These are phyloP conservation scores for Aspergillus sclerotialis DNA, from an alignment of 2,329 filamentous ascomycete species.

Conservation along the genomic window DNA sequence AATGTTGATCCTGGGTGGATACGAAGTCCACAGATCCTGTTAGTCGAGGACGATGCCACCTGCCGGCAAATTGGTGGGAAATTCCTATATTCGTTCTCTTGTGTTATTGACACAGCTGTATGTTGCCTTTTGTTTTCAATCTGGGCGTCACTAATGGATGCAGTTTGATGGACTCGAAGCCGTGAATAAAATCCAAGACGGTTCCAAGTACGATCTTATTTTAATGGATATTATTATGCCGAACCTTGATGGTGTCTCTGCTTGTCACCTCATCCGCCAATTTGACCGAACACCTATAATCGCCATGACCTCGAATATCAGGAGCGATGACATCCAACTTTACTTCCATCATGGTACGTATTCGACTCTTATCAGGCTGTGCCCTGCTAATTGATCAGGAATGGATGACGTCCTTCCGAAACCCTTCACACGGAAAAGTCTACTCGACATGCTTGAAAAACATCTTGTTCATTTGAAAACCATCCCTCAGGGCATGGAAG, in stretches of 20 bases:
- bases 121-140: slow-evolving; percentile 21
- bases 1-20: slow-evolving; percentile 59
- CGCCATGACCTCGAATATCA: slow-evolving; percentile 97
- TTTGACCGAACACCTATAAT: slow-evolving; percentile 82
- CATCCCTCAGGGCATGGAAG: slow-evolving; percentile 51
- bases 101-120: slow-evolving; percentile 57
- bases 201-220: slow-evolving; percentile 61
- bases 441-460: slow-evolving; percentile 79
- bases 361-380: not conserved
- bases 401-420: slow-evolving; percentile 98
- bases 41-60: slow-evolving; percentile 76
- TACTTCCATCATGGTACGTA: slow-evolving; percentile 90
- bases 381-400: slow-evolving; percentile 48
- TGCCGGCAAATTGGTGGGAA: slow-evolving; percentile 61
- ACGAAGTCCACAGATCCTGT: slow-evolving; percentile 67
- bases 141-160: slow-evolving; percentile 4
- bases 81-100: slow-evolving; percentile 59
- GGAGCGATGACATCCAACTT: slow-evolving; percentile 91
- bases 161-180: slow-evolving; percentile 84
- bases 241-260: slow-evolving; percentile 86
- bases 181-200: slow-evolving; percentile 71
- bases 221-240: slow-evolving; percentile 98
- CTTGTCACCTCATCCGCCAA: slow-evolving; percentile 86
- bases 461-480: slow-evolving; percentile 80
- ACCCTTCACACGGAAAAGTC: slow-evolving; percentile 85